A percentile compares a stretch with the other conserved stretches of the same genome.
Evolutionary conservation across 116 monocot genomes (phyloP).

Genomic region (Posidonia oceanica): DNA sequence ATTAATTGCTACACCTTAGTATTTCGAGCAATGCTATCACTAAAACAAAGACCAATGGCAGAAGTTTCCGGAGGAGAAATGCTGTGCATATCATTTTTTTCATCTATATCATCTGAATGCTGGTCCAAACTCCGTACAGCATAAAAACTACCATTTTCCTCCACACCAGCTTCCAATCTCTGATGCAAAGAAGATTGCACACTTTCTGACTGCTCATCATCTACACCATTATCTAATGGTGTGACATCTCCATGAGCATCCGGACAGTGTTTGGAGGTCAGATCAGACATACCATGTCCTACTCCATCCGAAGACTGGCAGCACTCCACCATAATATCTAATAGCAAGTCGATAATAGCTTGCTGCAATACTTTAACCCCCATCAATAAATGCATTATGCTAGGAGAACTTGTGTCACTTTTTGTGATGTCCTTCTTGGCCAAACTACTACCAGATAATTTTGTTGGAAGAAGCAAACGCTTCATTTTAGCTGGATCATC

Average conservation of each 20-base stretch:
- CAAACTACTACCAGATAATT: constrained; percentile 35
- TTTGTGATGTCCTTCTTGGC: constrained; percentile 43
- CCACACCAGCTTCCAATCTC: constrained; percentile 36
- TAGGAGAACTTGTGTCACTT: constrained; percentile 52
- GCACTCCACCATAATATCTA: constrained; percentile 99
- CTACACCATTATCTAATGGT: constrained; percentile 27
- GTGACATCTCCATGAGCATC: constrained; percentile 30
- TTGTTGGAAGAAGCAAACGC: constrained; percentile 83
- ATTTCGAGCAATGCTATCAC: constrained; percentile 40
- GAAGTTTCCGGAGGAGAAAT: constrained; percentile 56
- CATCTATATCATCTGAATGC: constrained; percentile 16
- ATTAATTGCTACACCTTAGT: constrained; percentile 30
- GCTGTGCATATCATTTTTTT: constrained; percentile 24
- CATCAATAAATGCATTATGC: constrained; percentile 87
- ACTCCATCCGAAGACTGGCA: constrained; percentile 74
- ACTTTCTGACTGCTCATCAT: constrained; percentile 23
- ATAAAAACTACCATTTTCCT: constrained; percentile 33
- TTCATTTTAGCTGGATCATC: constrained; percentile 97
- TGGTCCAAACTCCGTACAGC: constrained; percentile 60
- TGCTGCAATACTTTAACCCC: constrained; percentile 85
- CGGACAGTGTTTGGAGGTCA: constrained; percentile 32
- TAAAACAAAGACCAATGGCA: constrained; percentile 37
- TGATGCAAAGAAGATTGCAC: constrained; percentile 25
- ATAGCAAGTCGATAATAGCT: constrained; percentile 85
- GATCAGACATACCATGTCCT: constrained; percentile 28